Evolutionary conservation across 2,329 filamentous ascomycete species (phyloP), one percentile per base, ranked within the genome.

Genomic region (Colletotrichum melonis): DNA sequence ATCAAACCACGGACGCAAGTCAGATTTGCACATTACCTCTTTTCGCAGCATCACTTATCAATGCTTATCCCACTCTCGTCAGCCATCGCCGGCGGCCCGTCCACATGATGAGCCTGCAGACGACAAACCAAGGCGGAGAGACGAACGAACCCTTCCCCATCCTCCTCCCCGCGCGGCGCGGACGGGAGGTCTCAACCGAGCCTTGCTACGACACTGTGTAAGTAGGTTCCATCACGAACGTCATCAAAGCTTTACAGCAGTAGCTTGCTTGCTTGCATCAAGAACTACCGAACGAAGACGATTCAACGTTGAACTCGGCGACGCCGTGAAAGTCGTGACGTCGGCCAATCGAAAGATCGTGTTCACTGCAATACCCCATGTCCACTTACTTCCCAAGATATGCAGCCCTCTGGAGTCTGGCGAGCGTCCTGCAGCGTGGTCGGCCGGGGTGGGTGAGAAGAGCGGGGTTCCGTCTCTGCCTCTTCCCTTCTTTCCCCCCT

Each of bases 391-490:
- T 16, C 22, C 54, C 19, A 8, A 56, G 49, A 56, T 16, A 42
- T 55, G 63, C 63, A 64, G 30, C 63, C 9, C 46, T 28, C 14
- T 35, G 4, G 11, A 35, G 32, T 63, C 14, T 42, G 42, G 35
- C 26, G 42, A 6, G 52, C 52, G 19, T 22, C 52, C 24, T 56
- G 54, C 54, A 24, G 22, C 54, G 16, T 56, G 22, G 9, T 28
- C 26, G 26, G 42, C 8, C 26, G 11, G 60, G n/a, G 35, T 32
- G 60, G 9, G 42, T 14, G 38, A n/a, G 6, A 24, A n/a, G 63
- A 64, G 63, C 63, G 63, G 63, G 63, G 63, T 56, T 64, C 46
- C 16, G 54, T 28, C 16, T 56, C 54, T 24, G 30, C 30, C 26
- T 55, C 30, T 54, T 64, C 46, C 46, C 62, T 38, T 26, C 30